Evolutionary conservation across 306 rosid species (phyloP).

Genomic region (Medicago ruthenica): DNA sequence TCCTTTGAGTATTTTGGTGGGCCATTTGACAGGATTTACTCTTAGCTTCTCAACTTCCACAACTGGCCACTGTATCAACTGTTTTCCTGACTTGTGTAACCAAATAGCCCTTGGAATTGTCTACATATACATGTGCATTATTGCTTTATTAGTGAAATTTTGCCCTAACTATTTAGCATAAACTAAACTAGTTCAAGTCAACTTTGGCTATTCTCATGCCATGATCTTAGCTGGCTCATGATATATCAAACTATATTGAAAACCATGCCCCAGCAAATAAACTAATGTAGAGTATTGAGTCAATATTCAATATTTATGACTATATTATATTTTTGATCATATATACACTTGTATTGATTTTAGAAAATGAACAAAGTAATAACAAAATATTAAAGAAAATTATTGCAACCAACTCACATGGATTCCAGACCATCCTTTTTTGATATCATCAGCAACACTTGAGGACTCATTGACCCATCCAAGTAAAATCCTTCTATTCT

Average conservation of each 20-base stretch:
- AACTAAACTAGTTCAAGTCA: conserved; percentile 12
- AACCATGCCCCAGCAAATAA: conserved; percentile 2
- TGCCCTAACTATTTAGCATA: background rate
- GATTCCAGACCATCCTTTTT: conserved; percentile 89
- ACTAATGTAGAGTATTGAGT: background rate
- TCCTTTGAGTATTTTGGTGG: conserved; percentile 50
- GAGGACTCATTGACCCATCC: conserved; percentile 93
- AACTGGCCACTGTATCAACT: conserved; percentile 81
- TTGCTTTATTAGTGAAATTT: background rate
- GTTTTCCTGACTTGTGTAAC: conserved; percentile 72
- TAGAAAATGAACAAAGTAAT: conserved; percentile 13
- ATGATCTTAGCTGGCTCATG: conserved; percentile 29
- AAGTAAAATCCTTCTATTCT: conserved; percentile 68
- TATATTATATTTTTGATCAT: too few relatives aligned
- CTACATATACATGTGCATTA: conserved; percentile 45
- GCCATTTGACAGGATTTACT: conserved; percentile 44
- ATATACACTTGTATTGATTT: background rate
- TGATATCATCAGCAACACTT: conserved; percentile 55
- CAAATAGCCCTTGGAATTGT: conserved; percentile 72
- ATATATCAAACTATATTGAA: conserved; percentile 21
- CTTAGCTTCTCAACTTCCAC: conserved; percentile 68
- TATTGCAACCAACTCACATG: conserved; percentile 58
- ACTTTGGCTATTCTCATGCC: background rate
- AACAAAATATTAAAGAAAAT: conserved; percentile 8
- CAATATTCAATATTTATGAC: background rate